Base-by-base conservation (phyloP, 129 eudicot genomes). In the Ambrosia trifida region DNA sequence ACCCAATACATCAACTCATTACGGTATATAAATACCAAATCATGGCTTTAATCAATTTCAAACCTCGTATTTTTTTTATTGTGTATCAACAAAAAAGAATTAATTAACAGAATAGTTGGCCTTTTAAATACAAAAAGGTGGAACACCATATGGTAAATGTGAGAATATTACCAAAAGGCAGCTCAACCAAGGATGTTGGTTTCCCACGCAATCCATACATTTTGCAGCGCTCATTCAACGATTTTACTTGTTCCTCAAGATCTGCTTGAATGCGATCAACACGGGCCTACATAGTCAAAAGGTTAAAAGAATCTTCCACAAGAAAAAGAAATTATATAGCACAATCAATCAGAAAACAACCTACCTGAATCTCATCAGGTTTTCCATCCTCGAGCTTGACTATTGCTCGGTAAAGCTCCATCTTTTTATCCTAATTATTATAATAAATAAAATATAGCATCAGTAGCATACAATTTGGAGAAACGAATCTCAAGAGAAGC, bases 201-300 rank as follows among this genome's bases (percentile, higher is more conserved):
- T 91, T 91, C 59, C 78, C 89, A 40, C 96, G 96, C 40, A 91
- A 65, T 72, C 98, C 96, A 79, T 91, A 91, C 81, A 79, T 81
- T 83, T 89, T 91, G 89, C 98, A 92, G n/a, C 91, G 91, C 67
- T 89, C 98, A 66, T 87, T 89, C 64, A 89, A 77, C 28, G 83
- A 17, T 83, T 85, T 91, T 43, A 91, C 91, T 68, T 82, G 87
- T 51, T 89, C 96, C 75, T 91, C 98, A 46, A 91, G 87, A 74
- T 82, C 90, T 20, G 74, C 80, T 74, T 84, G 96, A 73, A 91
- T 83, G 12, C 73, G 82, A 69, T 85, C 89, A 53, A 85, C 89
- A 70, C 64, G 83, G 14, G 72, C 96, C 97, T 91, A 83, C 35
- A 64, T 28, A 17, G 20, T 18, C 44, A 54, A 24, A 9, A 20